Conservation (phyloP, 371 early-diverging fungal genomes). For the Haplosporangium sp. region DNA sequence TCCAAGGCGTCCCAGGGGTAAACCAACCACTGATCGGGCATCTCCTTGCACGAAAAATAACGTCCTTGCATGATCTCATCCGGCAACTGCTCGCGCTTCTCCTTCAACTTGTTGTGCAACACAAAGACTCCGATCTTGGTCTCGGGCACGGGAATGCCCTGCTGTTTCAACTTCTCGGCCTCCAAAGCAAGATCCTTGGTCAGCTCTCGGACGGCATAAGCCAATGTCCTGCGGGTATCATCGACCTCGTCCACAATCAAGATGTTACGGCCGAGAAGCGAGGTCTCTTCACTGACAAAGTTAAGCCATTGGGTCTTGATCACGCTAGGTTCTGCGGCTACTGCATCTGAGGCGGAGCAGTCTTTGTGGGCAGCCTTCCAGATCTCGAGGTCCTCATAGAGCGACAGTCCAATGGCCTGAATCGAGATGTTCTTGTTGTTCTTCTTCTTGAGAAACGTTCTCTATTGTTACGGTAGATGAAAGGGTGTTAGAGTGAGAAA, state of each 20-base stretch:
- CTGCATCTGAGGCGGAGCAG: conserved; percentile 24
- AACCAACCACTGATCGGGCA: conserved; percentile 82
- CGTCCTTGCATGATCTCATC: conserved; percentile 66
- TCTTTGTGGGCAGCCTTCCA: conserved; percentile 56
- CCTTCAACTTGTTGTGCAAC: conserved; percentile 81
- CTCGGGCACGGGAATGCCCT: conserved; percentile 64
- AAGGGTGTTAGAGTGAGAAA: conserved; percentile 4
- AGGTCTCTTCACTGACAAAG: conserved; percentile 70
- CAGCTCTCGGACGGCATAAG: conserved; percentile 78
- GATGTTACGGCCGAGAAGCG: conserved; percentile 75
- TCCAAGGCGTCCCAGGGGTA: conserved; percentile 84
- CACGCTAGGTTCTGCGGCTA: conserved; percentile 60
- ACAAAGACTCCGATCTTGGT: conserved; percentile 81
- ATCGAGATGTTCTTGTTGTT: conserved; percentile 80
- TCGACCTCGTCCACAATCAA: conserved; percentile 86
- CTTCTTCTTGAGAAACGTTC: conserved; percentile 79
- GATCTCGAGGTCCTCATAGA: conserved; percentile 79
- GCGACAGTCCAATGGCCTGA: conserved; percentile 80
- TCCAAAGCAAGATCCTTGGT: conserved; percentile 75
- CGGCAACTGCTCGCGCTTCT: conserved; percentile 74
- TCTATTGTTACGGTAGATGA: conserved; percentile 28
- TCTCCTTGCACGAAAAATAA: conserved; percentile 78
- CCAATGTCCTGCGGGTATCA: conserved; percentile 79
- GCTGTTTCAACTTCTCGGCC: conserved; percentile 52
- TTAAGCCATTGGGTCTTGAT: conserved; percentile 87